Conservation (phyloP, 805 yeast genomes). For the Tetrapisispora namnaoensis region DNA sequence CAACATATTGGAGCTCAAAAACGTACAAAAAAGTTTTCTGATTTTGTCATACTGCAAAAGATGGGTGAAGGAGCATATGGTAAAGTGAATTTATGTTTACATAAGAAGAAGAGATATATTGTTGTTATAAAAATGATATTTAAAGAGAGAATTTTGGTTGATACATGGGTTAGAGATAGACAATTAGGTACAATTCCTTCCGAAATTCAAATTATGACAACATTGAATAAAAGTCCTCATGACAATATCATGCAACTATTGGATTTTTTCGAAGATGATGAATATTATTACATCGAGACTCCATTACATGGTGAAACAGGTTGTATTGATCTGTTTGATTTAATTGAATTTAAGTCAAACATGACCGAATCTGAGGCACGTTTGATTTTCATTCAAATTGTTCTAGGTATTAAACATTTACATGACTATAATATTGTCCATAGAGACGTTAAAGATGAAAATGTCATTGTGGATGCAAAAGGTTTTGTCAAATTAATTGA, state of each 20-base stretch:
- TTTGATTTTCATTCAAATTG: slow-evolving; percentile 69
- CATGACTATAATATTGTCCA: slow-evolving; percentile 85
- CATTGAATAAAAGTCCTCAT: slow-evolving; percentile 67
- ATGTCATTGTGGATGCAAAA: slow-evolving; percentile 74
- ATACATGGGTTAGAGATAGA: slow-evolving; percentile 94
- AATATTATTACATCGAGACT: slow-evolving; percentile 82
- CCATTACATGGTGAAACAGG: slow-evolving; percentile 85
- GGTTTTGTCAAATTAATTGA: slow-evolving; percentile 82
- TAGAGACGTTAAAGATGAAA: slow-evolving; percentile 92
- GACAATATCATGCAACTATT: slow-evolving; percentile 77
- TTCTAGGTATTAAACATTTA: slow-evolving; percentile 67
- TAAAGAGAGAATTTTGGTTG: slow-evolving; percentile 87
- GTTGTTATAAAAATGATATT: slow-evolving; percentile 83
- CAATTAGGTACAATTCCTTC: slow-evolving; percentile 87
- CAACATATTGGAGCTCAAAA: slow-evolving; percentile 52
- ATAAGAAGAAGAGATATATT: slow-evolving; percentile 50
- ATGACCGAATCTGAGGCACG: slow-evolving; percentile 75
- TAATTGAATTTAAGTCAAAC: slow-evolving; percentile 74
- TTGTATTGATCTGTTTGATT: slow-evolving; percentile 86
- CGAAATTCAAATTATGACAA: slow-evolving; percentile 90
- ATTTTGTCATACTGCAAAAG: slow-evolving; percentile 59
- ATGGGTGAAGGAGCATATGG: slow-evolving; percentile 98
- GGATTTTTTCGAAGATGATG: slow-evolving; percentile 88
- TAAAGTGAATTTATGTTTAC: slow-evolving; percentile 72
- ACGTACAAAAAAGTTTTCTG: slow-evolving; percentile 60